phyloP scores from a whole-genome alignment of 2,329 filamentous ascomycete genomes.

The Sporothrix globosa region DNA sequence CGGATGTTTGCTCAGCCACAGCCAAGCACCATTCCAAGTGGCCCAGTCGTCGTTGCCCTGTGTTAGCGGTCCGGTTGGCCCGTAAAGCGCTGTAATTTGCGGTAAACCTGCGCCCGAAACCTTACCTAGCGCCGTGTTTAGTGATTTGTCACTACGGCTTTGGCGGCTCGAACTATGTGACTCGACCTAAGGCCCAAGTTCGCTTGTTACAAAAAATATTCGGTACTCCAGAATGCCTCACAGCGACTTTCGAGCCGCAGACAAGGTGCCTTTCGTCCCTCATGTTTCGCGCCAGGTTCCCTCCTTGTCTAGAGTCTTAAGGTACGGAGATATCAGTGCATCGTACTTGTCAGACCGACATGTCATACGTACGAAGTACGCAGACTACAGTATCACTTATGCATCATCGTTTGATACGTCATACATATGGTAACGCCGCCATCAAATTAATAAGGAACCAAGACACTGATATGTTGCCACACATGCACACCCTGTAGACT shows the following conservation, averaged over 20 bases:
- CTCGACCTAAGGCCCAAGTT: not conserved
- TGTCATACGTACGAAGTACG: no score
- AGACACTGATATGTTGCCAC: not conserved
- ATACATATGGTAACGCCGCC: not conserved
- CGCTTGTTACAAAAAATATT: not conserved
- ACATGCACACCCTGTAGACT: not conserved
- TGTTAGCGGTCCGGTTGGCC: conserved; percentile 1
- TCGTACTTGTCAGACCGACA: no score
- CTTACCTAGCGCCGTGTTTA: not conserved
- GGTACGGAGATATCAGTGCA: no score
- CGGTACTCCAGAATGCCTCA: no score
- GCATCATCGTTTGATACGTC: not conserved
- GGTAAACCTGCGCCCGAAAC: not conserved
- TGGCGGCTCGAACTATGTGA: not conserved
- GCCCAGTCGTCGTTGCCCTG: not conserved
- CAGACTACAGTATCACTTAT: not conserved
- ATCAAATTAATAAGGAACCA: no score
- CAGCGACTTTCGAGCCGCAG: not conserved
- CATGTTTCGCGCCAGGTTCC: not conserved
- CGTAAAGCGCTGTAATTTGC: not conserved
- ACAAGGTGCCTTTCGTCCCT: not conserved
- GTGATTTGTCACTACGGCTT: conserved; percentile 22
- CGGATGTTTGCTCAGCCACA: conserved; percentile 21
- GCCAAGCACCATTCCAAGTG: conserved; percentile 4
- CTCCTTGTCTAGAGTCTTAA: not conserved